Evolutionary conservation across 2,329 filamentous ascomycete genomes (phyloP).

Genomic region (Cladosporium colombiae): DNA sequence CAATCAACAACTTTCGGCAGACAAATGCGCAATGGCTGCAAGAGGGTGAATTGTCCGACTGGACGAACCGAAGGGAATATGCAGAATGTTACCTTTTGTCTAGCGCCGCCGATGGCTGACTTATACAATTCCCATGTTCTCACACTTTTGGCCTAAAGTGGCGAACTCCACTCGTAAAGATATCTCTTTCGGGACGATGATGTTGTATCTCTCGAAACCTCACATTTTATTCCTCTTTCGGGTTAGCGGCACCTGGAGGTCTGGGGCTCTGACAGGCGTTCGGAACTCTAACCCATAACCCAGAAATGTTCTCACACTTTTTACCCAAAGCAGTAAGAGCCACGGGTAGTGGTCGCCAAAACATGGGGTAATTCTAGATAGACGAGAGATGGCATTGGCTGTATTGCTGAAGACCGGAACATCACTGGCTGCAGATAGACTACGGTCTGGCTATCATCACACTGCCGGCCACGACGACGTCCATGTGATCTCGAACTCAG

Average conservation of each 20-base stretch:
- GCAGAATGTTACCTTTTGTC: neutral
- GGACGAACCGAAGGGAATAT: neutral
- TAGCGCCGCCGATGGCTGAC: neutral
- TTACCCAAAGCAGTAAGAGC: neutral
- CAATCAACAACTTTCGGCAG: neutral
- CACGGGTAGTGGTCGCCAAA: neutral
- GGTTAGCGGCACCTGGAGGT: neutral
- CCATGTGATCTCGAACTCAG: neutral
- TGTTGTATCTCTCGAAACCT: neutral
- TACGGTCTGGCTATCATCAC: neutral
- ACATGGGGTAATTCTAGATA: neutral
- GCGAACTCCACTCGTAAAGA: neutral
- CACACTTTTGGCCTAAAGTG: neutral
- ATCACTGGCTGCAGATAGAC: neutral
- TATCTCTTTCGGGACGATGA: neutral
- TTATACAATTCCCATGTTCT: neutral
- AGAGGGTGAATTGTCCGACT: neutral
- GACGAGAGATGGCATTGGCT: neutral
- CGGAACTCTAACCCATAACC: neutral
- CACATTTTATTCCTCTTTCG: neutral
- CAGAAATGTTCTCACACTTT: neutral
- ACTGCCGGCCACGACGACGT: neutral
- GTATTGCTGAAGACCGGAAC: neutral
- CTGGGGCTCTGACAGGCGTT: neutral
- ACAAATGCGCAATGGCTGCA: neutral